Base-by-base conservation (phyloP, 73 alveolate genomes). In the Paramecium biaurelia region DNA sequence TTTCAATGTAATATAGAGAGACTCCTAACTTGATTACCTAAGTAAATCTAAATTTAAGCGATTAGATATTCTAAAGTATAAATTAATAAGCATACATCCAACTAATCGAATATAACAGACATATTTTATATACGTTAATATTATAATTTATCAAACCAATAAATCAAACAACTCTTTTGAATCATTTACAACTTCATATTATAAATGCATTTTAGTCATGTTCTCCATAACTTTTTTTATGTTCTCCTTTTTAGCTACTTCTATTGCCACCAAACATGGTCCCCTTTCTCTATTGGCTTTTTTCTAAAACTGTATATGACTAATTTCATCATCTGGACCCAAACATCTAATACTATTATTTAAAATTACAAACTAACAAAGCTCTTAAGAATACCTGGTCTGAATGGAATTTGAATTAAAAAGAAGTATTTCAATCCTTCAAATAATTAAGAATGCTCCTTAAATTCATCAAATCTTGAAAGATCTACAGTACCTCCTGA, bases 341-440 rank as follows among this genome's bases (percentile, higher is more conserved):
- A 85, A 85, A 85, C 92, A 67, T 23, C 84, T 67, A 67, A 30
- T 67, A 20, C 6, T 23, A 67, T 8, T 6, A 67, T 24, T 12
- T 6, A 24, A 3, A 14, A 24, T 67, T 67, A 85, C 92, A 49
- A 57, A 28, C 67, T 35, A 57, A 85, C 76, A 49, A 85, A 85
- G 34, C 47, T 72, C 59, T 76, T 85, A 7, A 85, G 76, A 58
- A 85, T 85, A 7, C 92, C 92, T 6, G 72, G 42, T 57, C 85
- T 68, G 38, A 85, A 37, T 18, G 92, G 92, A 43, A 85, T 57
- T 20, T 56, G 49, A 56, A 85, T 85, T 14, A 85, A 85, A 53
- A 85, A 85, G 92, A 85, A 85, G 47, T 85, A 85, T 28, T 85
- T 85, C 85, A 85, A 85, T 9, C 92, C 92, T 57, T 85, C 92